phyloP scores from a whole-genome alignment of 441 rosid species.

The Erodium moschatum region DNA sequence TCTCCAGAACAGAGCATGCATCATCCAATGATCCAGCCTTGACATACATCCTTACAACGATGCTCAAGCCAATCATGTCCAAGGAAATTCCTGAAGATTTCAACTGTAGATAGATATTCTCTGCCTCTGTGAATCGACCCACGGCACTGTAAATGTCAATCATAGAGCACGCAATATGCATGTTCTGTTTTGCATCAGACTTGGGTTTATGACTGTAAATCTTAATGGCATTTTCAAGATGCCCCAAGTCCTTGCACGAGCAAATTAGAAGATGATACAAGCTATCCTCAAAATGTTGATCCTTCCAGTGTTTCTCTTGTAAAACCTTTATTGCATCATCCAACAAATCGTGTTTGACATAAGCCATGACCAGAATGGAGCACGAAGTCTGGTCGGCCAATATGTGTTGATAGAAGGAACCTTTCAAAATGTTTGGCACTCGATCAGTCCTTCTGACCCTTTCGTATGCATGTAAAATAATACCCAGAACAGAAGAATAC shows the following conservation, averaged over 20 bases:
- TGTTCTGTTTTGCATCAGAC: constrained; percentile 31
- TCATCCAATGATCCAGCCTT: constrained; percentile 64
- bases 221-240: constrained; percentile 50
- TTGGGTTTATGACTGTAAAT: constrained; percentile 40
- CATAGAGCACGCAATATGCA: constrained; percentile 72
- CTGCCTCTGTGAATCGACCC: constrained; percentile 51
- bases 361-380: constrained; percentile 74
- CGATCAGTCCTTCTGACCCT: constrained; percentile 50
- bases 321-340: constrained; percentile 55
- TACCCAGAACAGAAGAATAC: constrained; percentile 55
- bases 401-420: constrained; percentile 53
- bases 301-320: constrained; percentile 57
- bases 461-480: constrained; percentile 67
- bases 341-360: constrained; percentile 56
- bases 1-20: constrained; percentile 60
- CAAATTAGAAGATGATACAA: constrained; percentile 79
- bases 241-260: constrained; percentile 67
- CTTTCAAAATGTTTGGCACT: constrained; percentile 56
- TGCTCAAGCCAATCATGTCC: constrained; percentile 67
- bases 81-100: constrained; percentile 53
- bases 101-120: constrained; percentile 47
- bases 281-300: constrained; percentile 62
- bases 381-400: constrained; percentile 60
- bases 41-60: constrained; percentile 67
- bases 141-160: constrained; percentile 52